Conservation (phyloP, 2,329 filamentous ascomycete genomes). For the Alternaria hordeiaustralica region DNA sequence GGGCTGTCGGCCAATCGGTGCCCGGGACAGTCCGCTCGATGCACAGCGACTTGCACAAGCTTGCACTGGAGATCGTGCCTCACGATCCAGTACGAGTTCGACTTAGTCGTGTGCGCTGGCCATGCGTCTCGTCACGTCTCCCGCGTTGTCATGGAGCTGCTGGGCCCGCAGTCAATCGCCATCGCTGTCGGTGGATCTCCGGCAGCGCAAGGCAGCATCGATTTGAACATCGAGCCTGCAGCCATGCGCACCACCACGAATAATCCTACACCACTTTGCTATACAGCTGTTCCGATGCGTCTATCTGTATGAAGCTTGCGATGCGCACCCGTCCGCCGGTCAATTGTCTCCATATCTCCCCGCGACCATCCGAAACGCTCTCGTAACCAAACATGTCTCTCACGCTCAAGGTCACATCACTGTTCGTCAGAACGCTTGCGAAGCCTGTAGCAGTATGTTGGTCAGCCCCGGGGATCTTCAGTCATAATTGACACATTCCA, state of each 20-base stretch:
- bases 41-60: slow-evolving; percentile 12
- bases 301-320: background rate
- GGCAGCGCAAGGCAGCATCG: slow-evolving; percentile 31
- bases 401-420: slow-evolving; percentile 70
- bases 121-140: slow-evolving; percentile 3
- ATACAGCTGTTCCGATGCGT: background rate
- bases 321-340: slow-evolving; percentile 6
- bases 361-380: slow-evolving; percentile 7
- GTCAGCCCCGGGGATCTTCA: background rate
- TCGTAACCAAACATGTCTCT: slow-evolving; percentile 61
- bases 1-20: slow-evolving; percentile 13
- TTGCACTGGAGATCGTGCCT: background rate
- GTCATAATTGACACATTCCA: slow-evolving; percentile 38
- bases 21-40: slow-evolving; percentile 3
- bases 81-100: background rate
- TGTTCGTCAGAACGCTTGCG: slow-evolving; percentile 69
- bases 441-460: slow-evolving; percentile 69
- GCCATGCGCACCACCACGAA: slow-evolving; percentile 2
- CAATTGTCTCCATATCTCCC: slow-evolving; percentile 12
- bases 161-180: background rate
- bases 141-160: slow-evolving; percentile 1
- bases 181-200: slow-evolving; percentile 27
- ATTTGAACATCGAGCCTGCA: slow-evolving; percentile 13
- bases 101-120: background rate
- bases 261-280: background rate